phyloP scores from a whole-genome alignment of 371 early-diverging fungal species.

The Rhizopus stolonifer region DNA sequence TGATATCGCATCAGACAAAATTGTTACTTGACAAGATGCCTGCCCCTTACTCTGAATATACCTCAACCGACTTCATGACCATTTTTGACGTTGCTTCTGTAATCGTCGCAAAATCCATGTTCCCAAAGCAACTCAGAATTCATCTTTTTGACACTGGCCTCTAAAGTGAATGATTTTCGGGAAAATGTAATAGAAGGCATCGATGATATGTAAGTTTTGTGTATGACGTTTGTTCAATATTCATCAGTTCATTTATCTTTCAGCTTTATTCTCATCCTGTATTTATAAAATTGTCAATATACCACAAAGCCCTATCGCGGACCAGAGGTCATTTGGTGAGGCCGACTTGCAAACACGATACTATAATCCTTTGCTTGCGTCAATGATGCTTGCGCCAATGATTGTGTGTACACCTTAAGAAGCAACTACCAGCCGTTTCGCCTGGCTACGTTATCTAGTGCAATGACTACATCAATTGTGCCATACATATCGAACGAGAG shows the following conservation, averaged over 20 bases:
- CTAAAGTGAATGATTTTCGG: background rate
- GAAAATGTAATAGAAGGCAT: slow-evolving; percentile 8
- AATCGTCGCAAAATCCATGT: slow-evolving; percentile 8
- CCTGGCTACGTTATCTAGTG: too few relatives aligned
- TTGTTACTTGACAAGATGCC: slow-evolving; percentile 7
- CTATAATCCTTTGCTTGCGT: slow-evolving; percentile 2
- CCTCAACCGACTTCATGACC: slow-evolving; percentile 1
- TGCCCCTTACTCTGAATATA: background rate
- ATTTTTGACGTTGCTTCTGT: slow-evolving; percentile 8
- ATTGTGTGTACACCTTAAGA: too few relatives aligned
- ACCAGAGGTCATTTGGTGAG: slow-evolving; percentile 3
- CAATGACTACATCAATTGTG: too few relatives aligned
- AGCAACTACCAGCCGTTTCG: too few relatives aligned
- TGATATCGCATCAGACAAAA: slow-evolving; percentile 7
- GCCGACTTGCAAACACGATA: slow-evolving; percentile 13
- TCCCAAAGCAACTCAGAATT: slow-evolving; percentile 1
- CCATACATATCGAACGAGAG: too few relatives aligned
- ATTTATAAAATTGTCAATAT: slow-evolving; percentile 4
- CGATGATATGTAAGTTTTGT: slow-evolving; percentile 7
- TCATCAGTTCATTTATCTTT: slow-evolving; percentile 6
- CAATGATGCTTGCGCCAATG: too few relatives aligned
- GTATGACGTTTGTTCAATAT: slow-evolving; percentile 10
- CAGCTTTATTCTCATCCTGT: slow-evolving; percentile 4
- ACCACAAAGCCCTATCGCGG: slow-evolving; percentile 3
- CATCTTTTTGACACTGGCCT: slow-evolving; percentile 7